Evolutionary conservation across 1,139 yeast genomes (phyloP).

Genomic region (Kurtzmaniella natalensis): DNA sequence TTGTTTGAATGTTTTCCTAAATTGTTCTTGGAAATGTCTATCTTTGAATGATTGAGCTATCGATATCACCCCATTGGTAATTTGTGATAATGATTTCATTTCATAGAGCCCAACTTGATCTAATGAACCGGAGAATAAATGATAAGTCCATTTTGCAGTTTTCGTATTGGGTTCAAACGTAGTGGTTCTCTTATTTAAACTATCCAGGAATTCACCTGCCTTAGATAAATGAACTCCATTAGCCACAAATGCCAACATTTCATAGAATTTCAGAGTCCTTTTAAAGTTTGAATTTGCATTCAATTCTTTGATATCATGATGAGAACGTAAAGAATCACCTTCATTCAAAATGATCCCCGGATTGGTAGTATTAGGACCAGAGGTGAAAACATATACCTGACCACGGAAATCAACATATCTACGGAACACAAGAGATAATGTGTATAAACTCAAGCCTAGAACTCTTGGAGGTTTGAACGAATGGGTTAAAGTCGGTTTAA

Average conservation of each 20-base stretch:
- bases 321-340: conserved; percentile 24
- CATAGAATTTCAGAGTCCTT: conserved; percentile 25
- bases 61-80: conserved; percentile 27
- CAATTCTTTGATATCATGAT: conserved; percentile 29
- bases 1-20: conserved; percentile 2
- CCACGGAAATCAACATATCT: conserved; percentile 20
- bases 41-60: conserved; percentile 24
- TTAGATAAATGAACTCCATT: conserved; percentile 24
- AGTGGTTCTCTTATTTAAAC: conserved; percentile 21
- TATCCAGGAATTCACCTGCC: conserved; percentile 16
- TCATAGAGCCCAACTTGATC: conserved; percentile 42
- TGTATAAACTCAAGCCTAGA: conserved; percentile 30
- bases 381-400: conserved; percentile 22
- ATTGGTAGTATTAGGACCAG: conserved; percentile 33
- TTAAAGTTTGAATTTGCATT: conserved; percentile 21
- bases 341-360: conserved; percentile 31
- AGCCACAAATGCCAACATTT: conserved; percentile 25
- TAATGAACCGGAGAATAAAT: conserved; percentile 31
- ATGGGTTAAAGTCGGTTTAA: conserved; percentile 23
- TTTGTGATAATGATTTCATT: conserved; percentile 27
- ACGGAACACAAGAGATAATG: conserved; percentile 19
- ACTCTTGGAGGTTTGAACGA: conserved; percentile 27
- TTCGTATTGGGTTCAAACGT: conserved; percentile 16
- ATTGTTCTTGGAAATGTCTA: conserved; percentile 15
- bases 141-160: conserved; percentile 26